Conservation (phyloP, 1,139 yeast genomes). For the Protomyces pachydermus region DNA sequence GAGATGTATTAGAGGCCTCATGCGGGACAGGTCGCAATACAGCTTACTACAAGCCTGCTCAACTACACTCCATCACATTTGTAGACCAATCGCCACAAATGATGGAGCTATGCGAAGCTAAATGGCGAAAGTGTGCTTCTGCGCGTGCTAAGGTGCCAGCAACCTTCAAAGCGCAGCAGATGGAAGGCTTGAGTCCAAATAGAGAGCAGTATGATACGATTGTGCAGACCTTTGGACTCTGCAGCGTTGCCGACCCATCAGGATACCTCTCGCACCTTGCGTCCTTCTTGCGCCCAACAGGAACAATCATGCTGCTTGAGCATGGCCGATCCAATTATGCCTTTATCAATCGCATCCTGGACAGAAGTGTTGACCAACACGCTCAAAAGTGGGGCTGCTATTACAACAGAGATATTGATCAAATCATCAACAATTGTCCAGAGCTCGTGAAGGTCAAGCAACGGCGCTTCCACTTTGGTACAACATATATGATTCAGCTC, state of each 20-base stretch:
- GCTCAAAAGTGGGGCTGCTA: constrained; percentile 94
- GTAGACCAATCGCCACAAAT: constrained; percentile 77
- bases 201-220: constrained; percentile 71
- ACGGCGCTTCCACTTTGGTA: constrained; percentile 81
- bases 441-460: constrained; percentile 80
- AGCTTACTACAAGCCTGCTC: constrained; percentile 59
- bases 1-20: constrained; percentile 73
- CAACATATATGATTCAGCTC: constrained; percentile 47
- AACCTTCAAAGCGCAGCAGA: constrained; percentile 80
- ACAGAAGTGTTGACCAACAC: constrained; percentile 75
- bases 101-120: constrained; percentile 61
- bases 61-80: constrained; percentile 69
- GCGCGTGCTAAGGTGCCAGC: constrained; percentile 55
- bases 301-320: constrained; percentile 73
- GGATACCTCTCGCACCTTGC: constrained; percentile 71
- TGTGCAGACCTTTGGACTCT: constrained; percentile 87
- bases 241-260: constrained; percentile 93
- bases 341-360: constrained; percentile 72
- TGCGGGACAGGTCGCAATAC: constrained; percentile 96
- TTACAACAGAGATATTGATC: constrained; percentile 92
- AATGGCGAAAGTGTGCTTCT: neutral
- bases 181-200: constrained; percentile 66
- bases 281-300: constrained; percentile 70
- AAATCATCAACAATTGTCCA: constrained; percentile 64
- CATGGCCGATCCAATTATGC: constrained; percentile 86